Percentiles rank a stretch among this genome's conserved stretches.
Conservation (phyloP, 805 yeast species). For the Saccharomycopsis synnaedendra region DNA sequence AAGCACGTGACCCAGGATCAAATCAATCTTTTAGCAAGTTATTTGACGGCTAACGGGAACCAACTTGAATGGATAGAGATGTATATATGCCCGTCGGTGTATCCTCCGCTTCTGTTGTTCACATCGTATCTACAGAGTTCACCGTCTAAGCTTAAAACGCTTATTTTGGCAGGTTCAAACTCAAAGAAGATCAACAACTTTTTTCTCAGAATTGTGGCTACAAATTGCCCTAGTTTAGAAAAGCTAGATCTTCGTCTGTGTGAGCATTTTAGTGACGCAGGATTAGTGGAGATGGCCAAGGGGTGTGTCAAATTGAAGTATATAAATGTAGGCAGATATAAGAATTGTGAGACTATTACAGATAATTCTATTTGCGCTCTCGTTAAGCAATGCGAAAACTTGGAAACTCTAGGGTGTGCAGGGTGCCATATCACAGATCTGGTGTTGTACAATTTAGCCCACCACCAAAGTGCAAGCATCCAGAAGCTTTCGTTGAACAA, state of each 20-base stretch:
- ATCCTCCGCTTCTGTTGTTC: slow-evolving; percentile 35
- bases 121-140: slow-evolving; percentile 19
- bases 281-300: slow-evolving; percentile 55
- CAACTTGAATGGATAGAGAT: slow-evolving; percentile 61
- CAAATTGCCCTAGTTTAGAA: slow-evolving; percentile 45
- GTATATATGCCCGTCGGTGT: slow-evolving; percentile 63
- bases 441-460: slow-evolving; percentile 70
- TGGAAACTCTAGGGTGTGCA: slow-evolving; percentile 74
- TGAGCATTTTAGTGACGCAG: slow-evolving; percentile 63
- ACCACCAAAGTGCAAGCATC: slow-evolving; percentile 34
- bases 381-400: slow-evolving; percentile 38
- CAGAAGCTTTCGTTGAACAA: slow-evolving; percentile 67
- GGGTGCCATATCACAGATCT: slow-evolving; percentile 77
- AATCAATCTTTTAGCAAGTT: slow-evolving; percentile 34
- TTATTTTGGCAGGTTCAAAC: slow-evolving; percentile 59
- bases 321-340: slow-evolving; percentile 76
- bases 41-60: slow-evolving; percentile 27
- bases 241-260: slow-evolving; percentile 77
- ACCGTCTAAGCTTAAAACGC: slow-evolving; percentile 23
- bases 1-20: slow-evolving; percentile 41
- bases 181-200: slow-evolving; percentile 50
- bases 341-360: slow-evolving; percentile 54
- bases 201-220: slow-evolving; percentile 40
- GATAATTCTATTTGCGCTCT: slow-evolving; percentile 55
- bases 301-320: slow-evolving; percentile 44